These are phyloP conservation scores for Rugiboletus extremiorientalis DNA, from an alignment of 1,284 basidiomycete genomes.

Conservation along the genomic window DNA sequence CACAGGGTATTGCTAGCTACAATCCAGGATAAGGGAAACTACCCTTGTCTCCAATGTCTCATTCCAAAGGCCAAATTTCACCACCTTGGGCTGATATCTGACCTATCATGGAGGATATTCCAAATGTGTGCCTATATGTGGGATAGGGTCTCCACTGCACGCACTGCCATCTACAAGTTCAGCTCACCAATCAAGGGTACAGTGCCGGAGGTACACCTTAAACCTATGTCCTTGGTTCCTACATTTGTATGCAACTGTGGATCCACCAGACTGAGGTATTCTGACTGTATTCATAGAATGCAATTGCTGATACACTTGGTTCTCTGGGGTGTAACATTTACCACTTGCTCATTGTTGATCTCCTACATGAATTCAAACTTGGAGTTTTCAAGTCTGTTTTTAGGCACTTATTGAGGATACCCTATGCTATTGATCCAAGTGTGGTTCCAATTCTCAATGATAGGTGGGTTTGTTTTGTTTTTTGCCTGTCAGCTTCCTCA, in stretches of 20 bases:
- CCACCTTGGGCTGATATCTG: conserved; percentile 17
- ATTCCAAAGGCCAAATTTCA: conserved; percentile 11
- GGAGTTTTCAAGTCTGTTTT: conserved; percentile 4
- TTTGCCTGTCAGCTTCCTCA: not conserved
- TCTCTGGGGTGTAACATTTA: conserved; percentile 29
- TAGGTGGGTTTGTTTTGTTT: not conserved
- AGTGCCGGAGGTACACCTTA: conserved; percentile 5
- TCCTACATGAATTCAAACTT: conserved; percentile 14
- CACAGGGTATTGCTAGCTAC: conserved; percentile 29
- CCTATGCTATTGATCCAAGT: not conserved
- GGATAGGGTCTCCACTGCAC: conserved; percentile 18
- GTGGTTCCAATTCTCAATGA: not conserved
- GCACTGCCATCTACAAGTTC: conserved; percentile 25
- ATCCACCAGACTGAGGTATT: no score
- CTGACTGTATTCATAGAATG: conserved; percentile 27
- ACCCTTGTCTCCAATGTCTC: conserved; percentile 32
- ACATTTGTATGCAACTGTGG: no score
- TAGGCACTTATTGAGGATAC: conserved; percentile 5
- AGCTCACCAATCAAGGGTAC: conserved; percentile 24
- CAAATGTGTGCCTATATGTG: not conserved
- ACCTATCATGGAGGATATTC: conserved; percentile 7
- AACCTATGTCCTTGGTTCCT: no score
- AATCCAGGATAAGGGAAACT: conserved; percentile 16
- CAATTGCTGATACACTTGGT: conserved; percentile 29
- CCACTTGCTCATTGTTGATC: conserved; percentile 25